Evolutionary conservation across 2,329 filamentous ascomycete species (phyloP), one percentile per base, ranked within the genome.

Genomic region (Metarhizium robertsii): DNA sequence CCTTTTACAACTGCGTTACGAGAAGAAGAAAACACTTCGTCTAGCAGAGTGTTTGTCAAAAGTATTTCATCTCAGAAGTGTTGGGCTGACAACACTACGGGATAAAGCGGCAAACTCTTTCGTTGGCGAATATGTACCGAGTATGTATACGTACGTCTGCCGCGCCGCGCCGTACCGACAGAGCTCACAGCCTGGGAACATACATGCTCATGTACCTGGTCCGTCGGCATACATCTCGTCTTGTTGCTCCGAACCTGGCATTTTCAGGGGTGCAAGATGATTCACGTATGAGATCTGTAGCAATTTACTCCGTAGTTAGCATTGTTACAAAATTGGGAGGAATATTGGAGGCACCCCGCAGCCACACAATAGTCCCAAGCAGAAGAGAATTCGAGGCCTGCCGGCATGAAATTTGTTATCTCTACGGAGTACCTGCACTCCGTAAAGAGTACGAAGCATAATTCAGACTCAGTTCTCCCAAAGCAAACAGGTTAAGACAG

Each of bases 401-500:
- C 3, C 42, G 42, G n/a, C 7, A 45, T 45, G 6, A 8, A 7
- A 4, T 20, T 16, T 20, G 10, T 16, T 20, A 34, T 34, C 32
- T 34, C 32, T 11, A 34, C 20, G 1, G 20, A 25, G 20, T 25
- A 25, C 32, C 5, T 34, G 32, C 10, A 25, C 25, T 25, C 25
- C 25, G 25, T 4, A 25, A 25, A 25, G 25, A 34, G 32, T 34
- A 11, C 32, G 10, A 2, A 8, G 32, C 6, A 45, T 16, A 45
- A 13, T 30, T n/a, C 25, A 29, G 45, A 29, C 7, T 48, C 25
- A 11, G 45, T 30, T 48, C 20, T 8, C 30, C 45, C 18, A 32
- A 25, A 54, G 48, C 53, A 54, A 53, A 50, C 50, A 42, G 25
- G 45, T 32, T 50, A 53, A 55, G 45, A 53, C 50, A 55, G 20